These are phyloP conservation scores for Dacryopinax primogenitus DNA, from an alignment of 768 basidiomycete genomes.

Conservation along the genomic window DNA sequence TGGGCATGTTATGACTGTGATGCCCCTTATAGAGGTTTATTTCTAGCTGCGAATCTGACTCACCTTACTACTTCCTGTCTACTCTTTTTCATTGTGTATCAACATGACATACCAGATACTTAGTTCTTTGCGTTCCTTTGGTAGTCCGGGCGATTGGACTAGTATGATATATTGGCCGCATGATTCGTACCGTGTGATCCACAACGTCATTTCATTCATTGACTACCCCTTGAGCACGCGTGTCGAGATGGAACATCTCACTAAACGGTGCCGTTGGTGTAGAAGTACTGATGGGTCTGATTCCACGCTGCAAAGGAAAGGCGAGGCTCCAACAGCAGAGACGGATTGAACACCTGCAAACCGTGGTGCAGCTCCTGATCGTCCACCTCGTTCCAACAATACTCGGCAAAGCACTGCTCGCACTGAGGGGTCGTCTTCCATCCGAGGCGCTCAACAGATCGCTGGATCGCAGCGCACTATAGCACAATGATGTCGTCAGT, in stretches of 20 bases:
- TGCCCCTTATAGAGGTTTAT: conserved; percentile 4
- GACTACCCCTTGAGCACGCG: too few species aligned
- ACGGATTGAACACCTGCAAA: not conserved
- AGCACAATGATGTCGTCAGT: not conserved
- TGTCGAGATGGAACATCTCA: too few species aligned
- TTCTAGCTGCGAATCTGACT: not conserved
- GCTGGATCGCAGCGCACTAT: not conserved
- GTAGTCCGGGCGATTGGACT: not conserved
- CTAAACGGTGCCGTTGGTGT: not conserved
- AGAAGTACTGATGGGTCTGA: not conserved
- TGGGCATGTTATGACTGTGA: conserved; percentile 6
- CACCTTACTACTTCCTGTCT: not conserved
- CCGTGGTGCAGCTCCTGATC: not conserved
- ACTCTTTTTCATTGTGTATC: conserved; percentile 7
- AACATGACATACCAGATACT: conserved; percentile 10
- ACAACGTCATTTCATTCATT: not conserved
- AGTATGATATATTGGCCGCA: not conserved
- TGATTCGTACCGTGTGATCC: not conserved
- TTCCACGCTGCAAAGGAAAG: not conserved
- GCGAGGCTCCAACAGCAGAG: not conserved
- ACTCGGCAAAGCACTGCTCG: not conserved
- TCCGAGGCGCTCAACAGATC: not conserved
- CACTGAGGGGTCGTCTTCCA: not conserved
- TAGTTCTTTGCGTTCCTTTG: not conserved
- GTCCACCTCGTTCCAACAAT: conserved; percentile 1